Base-by-base conservation (phyloP, 768 basidiomycete genomes). In the Dendrothele bispora region DNA sequence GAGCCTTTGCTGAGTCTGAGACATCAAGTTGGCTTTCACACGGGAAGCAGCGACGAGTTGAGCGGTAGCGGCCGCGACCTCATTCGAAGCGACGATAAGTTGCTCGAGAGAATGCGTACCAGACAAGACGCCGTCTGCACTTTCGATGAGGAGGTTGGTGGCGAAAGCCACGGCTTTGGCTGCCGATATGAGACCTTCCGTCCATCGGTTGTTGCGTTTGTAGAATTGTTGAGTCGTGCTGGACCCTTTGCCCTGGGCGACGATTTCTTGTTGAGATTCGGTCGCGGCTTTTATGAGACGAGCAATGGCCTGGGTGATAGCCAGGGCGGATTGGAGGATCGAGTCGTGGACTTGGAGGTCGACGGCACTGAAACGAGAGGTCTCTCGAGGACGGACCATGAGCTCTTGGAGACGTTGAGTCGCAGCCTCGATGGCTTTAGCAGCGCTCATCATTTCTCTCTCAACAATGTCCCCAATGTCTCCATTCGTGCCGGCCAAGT, bases 131-230 rank as follows among this genome's bases (percentile, higher is more conserved):
- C 97, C 97, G 65, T 99, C 97, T 15, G 97, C 97, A 54, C 88
- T 90, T 67, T 99, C 95, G 65, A 99, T 99, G 51, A 99, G 82
- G 49, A 98, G 70, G 55, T 83, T 90, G 27, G 97, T 98, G 8
- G 97, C 94, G 58, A 95, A 97, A 3, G 97, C 97, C 46, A 99
- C 97, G 7, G 97, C 82, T 67, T 97, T 98, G 17, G 97, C 97
- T 28, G 97, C 97, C 28, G 93, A 95, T 58, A 98, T 94, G 56
- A 99, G 85, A 55, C 97, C 97, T 66, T 99, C 97, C 36, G 97
- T 99, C 97, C 97, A 99, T 51, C 97, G 82, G 68, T 98, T 98
- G 82, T 99, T 98, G 51, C 91, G 86, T 74, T 99, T 99, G 80
- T 98, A 99, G 79, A 99, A 99, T 60, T 98, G 95, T 65, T 95